Base-by-base conservation (phyloP, 1,284 basidiomycete species). In the Entoloma clypeatum region DNA sequence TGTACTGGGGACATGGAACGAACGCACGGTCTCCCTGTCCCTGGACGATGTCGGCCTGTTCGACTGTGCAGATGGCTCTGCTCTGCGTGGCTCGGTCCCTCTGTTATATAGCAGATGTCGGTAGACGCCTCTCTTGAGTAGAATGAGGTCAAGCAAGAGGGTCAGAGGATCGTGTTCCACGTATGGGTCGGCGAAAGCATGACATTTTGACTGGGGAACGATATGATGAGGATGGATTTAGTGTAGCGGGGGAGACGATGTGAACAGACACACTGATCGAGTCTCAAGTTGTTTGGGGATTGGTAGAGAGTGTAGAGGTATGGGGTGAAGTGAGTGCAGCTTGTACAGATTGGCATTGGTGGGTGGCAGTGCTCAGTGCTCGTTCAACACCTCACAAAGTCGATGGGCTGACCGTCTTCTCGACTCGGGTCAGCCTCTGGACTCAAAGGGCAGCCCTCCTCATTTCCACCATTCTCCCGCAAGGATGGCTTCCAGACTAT, bases 31-130 rank as follows among this genome's bases (percentile, higher is more conserved):
- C 47, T 58, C 54, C 38, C 55, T 52, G 19, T 23, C 37, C 16
- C 30, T 26, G 18, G 22, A n/a, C 11, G 26, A 14, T 36, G 44
- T 51, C 30, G 48, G 45, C 36, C 26, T 47, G 25, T 46, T 43
- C 11, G 47, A 39, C 26, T 52, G 47, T 39, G 46, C 43, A 24
- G 32, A 24, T 27, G 30, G 36, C 18, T 31, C 40, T 31, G 36
- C 38, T 45, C 55, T 71, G 46, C 79, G 64, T 1, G 86, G 85
- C 30, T 74, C 71, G 1, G 81, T 66, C 4, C 81, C 87, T 30
- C 89, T 72, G 55, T 96, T 96, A 60, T 89, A 95, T n/a, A 96
- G 67, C 17, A 96, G 64, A 65, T 96, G 92, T 9, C 89, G 72
- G 58, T 88, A 95, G 1, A 94, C 92, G 16, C 81, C 81, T 14